phyloP scores from a whole-genome alignment of 2,329 filamentous ascomycete genomes.

The Alternaria sp. region DNA sequence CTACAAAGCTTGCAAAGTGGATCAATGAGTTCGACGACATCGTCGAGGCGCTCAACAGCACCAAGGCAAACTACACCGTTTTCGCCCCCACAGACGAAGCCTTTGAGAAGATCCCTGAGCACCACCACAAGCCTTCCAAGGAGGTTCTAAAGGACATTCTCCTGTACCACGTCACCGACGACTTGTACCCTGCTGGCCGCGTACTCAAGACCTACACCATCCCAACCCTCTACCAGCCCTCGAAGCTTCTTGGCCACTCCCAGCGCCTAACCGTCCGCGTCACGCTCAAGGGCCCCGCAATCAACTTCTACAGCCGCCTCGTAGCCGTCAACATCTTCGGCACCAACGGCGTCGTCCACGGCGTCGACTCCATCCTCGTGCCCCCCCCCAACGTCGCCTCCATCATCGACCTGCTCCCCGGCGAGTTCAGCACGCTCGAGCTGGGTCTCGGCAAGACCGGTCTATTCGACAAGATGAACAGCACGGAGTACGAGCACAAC shows the following conservation, averaged over 20 bases:
- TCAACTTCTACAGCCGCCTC: conserved; percentile 81
- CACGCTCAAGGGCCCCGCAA: conserved; percentile 65
- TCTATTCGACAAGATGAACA: conserved; percentile 65
- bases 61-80: conserved; percentile 75
- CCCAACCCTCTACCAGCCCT: conserved; percentile 61
- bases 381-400: conserved; percentile 72
- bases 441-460: conserved; percentile 77
- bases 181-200: conserved; percentile 68
- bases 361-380: conserved; percentile 74
- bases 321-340: conserved; percentile 73
- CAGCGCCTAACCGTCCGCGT: conserved; percentile 77
- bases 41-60: conserved; percentile 75
- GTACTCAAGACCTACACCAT: conserved; percentile 77
- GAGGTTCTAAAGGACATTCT: conserved; percentile 73
- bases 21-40: conserved; percentile 75
- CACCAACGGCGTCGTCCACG: conserved; percentile 83
- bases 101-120: conserved; percentile 69
- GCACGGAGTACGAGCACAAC: conserved; percentile 54
- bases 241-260: conserved; percentile 52
- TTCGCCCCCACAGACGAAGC: conserved; percentile 81
- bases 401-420: conserved; percentile 70
- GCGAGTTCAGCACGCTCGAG: conserved; percentile 78
- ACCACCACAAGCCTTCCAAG: conserved; percentile 68
- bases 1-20: conserved; percentile 76
- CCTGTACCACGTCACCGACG: conserved; percentile 75